Evolutionary conservation across 2,329 filamentous ascomycete species (phyloP).

Genomic region (Cladosporium sp.): DNA sequence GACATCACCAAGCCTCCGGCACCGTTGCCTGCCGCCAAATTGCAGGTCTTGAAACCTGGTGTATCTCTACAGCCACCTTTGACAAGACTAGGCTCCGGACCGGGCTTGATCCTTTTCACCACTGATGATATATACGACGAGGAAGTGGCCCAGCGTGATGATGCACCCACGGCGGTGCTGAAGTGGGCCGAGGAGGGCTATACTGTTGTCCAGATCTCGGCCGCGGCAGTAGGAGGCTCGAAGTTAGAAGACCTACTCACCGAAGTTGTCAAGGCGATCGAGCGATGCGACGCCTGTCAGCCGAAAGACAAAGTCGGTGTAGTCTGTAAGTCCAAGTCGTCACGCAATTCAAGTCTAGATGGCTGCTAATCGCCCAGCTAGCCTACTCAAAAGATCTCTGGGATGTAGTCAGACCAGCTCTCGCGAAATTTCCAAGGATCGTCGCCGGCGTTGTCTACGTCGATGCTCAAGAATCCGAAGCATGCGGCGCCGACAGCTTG

Average conservation of each 20-base stretch:
- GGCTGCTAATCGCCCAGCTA: slow-evolving; percentile 20
- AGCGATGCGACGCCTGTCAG: slow-evolving; percentile 36
- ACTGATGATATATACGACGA: slow-evolving; percentile 34
- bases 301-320: slow-evolving; percentile 42
- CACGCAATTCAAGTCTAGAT: neutral
- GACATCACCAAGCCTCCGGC: slow-evolving; percentile 15
- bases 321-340: slow-evolving; percentile 31
- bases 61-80: slow-evolving; percentile 45
- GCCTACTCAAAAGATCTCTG: slow-evolving; percentile 10
- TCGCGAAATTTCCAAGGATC: slow-evolving; percentile 27
- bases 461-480: slow-evolving; percentile 23
- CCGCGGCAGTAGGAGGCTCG: slow-evolving; percentile 26
- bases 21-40: slow-evolving; percentile 25
- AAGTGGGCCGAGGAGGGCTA: slow-evolving; percentile 76
- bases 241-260: neutral
- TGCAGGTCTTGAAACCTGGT: slow-evolving; percentile 25
- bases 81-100: slow-evolving; percentile 51
- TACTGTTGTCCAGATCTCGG: slow-evolving; percentile 57
- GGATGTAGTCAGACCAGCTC: neutral
- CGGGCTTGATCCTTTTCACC: slow-evolving; percentile 50
- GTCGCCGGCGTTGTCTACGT: slow-evolving; percentile 38
- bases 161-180: slow-evolving; percentile 55
- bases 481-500: slow-evolving; percentile 23
- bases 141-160: slow-evolving; percentile 36
- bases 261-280: slow-evolving; percentile 29